Evolutionary conservation across 768 basidiomycete genomes (phyloP).

Genomic region (Trametes maxima): DNA sequence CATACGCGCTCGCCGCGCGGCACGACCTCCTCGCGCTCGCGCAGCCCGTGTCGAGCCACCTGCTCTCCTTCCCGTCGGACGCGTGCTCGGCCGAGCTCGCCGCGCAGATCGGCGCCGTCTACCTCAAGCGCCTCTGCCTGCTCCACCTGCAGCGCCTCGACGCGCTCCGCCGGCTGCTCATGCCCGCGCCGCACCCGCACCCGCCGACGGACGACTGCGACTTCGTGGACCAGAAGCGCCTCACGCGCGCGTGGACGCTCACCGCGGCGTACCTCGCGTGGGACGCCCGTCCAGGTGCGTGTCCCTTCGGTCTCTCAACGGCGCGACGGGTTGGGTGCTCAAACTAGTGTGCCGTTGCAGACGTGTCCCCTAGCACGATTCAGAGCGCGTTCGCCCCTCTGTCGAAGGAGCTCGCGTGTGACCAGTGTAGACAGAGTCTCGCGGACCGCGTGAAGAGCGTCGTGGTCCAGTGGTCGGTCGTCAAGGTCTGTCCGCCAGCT

Average conservation of each 20-base stretch:
- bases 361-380: slow-evolving; percentile 68
- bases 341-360: slow-evolving; percentile 39
- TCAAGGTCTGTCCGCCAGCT: slow-evolving; percentile 56
- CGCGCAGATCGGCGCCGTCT: slow-evolving; percentile 41
- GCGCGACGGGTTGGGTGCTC: background rate
- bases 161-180: slow-evolving; percentile 35
- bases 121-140: slow-evolving; percentile 42
- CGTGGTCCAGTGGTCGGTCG: slow-evolving; percentile 73
- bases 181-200: slow-evolving; percentile 31
- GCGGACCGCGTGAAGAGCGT: slow-evolving; percentile 68
- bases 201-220: slow-evolving; percentile 23
- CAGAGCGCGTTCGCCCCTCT: slow-evolving; percentile 70
- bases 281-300: slow-evolving; percentile 35
- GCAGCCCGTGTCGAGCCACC: slow-evolving; percentile 38
- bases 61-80: slow-evolving; percentile 38
- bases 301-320: background rate
- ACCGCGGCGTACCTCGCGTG: slow-evolving; percentile 32
- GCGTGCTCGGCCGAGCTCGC: slow-evolving; percentile 42
- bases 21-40: slow-evolving; percentile 41
- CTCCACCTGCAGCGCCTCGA: slow-evolving; percentile 41
- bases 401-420: slow-evolving; percentile 66
- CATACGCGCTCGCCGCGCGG: slow-evolving; percentile 45
- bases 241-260: slow-evolving; percentile 35
- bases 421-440: slow-evolving; percentile 61
- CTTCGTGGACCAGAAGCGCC: slow-evolving; percentile 26